Evolutionary conservation across 495 filamentous ascomycete species (phyloP).

Genomic region (Aspergillus steynii): DNA sequence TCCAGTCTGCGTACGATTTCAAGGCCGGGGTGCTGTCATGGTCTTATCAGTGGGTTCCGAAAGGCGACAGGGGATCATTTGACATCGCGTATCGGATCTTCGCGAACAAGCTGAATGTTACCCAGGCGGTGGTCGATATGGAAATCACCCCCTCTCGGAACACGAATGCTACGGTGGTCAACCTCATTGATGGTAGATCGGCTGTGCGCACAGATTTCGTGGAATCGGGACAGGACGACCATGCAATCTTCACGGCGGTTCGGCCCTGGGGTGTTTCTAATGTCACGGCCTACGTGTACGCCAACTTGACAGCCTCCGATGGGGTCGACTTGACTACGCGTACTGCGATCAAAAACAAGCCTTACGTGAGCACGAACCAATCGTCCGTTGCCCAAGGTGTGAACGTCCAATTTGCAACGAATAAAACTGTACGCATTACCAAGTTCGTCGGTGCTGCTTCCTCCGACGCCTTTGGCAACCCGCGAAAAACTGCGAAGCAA

Average conservation of each 20-base stretch:
- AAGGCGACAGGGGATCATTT: conserved; percentile 46
- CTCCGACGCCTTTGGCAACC: conserved; percentile 57
- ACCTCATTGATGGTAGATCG: conserved; percentile 59
- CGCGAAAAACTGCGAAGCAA: conserved; percentile 48
- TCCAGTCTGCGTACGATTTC: conserved; percentile 63
- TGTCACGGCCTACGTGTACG: conserved; percentile 61
- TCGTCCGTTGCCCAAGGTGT: conserved; percentile 61
- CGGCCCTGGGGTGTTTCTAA: conserved; percentile 54
- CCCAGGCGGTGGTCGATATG: conserved; percentile 62
- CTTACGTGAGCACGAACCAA: conserved; percentile 53
- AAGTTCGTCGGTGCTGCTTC: conserved; percentile 66
- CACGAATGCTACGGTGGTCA: conserved; percentile 51
- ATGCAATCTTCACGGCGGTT: conserved; percentile 58
- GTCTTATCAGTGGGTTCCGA: conserved; percentile 67
- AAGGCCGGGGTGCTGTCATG: conserved; percentile 63
- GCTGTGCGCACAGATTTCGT: conserved; percentile 60
- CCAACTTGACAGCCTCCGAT: conserved; percentile 45
- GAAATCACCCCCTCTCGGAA: conserved; percentile 51
- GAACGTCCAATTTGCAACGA: conserved; percentile 48
- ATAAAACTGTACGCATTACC: conserved; percentile 48
- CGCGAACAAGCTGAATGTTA: conserved; percentile 61
- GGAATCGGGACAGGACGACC: conserved; percentile 46
- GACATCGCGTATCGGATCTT: conserved; percentile 61
- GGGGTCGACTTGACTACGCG: conserved; percentile 50
- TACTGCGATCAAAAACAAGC: conserved; percentile 38